Conservation (phyloP, 495 filamentous ascomycete species). For the Penicillium chermesinum region DNA sequence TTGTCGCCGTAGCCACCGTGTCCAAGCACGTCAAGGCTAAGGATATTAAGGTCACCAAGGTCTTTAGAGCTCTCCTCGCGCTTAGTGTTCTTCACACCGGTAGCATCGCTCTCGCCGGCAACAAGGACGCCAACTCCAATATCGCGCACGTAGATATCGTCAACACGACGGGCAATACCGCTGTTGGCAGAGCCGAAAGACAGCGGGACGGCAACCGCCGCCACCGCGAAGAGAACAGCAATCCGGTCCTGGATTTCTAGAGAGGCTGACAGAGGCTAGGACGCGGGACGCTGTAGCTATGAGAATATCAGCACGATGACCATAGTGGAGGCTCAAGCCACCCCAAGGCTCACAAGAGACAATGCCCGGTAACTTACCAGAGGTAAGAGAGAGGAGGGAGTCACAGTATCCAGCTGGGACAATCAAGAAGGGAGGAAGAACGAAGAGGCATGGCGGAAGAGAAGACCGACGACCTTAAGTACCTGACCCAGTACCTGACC, state of each 20-base stretch:
- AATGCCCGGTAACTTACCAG: slow-evolving; percentile 4
- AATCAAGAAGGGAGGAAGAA: not conserved
- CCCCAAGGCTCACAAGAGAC: too few species aligned
- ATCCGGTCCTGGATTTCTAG: slow-evolving; percentile 3
- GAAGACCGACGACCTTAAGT: not conserved
- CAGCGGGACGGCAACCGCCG: slow-evolving; percentile 3
- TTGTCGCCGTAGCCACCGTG: not conserved
- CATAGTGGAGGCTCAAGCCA: too few species aligned
- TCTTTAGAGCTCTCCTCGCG: not conserved
- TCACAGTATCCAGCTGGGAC: not conserved
- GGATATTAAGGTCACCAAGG: not conserved
- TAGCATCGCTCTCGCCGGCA: not conserved
- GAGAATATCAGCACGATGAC: not conserved
- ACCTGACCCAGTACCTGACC: not conserved
- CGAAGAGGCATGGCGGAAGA: not conserved
- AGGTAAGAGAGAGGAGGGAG: not conserved
- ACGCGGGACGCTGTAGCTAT: not conserved
- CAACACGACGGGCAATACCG: not conserved
- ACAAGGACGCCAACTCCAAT: not conserved
- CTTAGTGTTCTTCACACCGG: slow-evolving; percentile 3
- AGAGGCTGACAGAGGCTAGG: not conserved
- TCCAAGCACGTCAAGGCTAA: not conserved
- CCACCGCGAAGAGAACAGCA: slow-evolving; percentile 6
- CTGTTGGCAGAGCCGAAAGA: not conserved
- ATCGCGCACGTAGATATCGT: not conserved